Evolutionary conservation across 2,329 filamentous ascomycete species (phyloP).

Genomic region (Coleophoma eucalyptorum): DNA sequence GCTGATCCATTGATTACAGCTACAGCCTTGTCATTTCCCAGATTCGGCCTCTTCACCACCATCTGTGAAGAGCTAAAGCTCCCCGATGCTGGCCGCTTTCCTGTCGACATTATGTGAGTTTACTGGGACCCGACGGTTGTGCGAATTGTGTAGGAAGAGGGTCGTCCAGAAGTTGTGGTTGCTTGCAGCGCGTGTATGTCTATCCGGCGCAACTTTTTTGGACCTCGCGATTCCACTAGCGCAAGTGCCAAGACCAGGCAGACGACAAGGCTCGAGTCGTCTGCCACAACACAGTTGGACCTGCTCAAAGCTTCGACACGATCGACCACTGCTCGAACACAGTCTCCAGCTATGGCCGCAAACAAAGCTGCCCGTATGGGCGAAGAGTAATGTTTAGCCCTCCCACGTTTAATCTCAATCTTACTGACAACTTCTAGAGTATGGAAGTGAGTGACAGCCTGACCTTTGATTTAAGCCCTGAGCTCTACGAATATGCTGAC

Average conservation of each 20-base stretch:
- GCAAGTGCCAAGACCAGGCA: slow-evolving; percentile 1
- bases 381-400: slow-evolving; percentile 59
- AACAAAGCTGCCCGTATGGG: slow-evolving; percentile 66
- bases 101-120: slow-evolving; percentile 65
- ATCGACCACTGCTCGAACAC: too few species aligned
- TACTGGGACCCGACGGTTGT: not conserved
- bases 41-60: slow-evolving; percentile 85
- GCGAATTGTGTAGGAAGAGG: too few species aligned
- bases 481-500: not conserved
- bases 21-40: slow-evolving; percentile 46
- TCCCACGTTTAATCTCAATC: not conserved
- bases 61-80: slow-evolving; percentile 77
- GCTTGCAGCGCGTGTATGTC: too few species aligned
- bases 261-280: not conserved
- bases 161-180: too few species aligned
- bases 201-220: not conserved
- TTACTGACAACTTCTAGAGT: slow-evolving; percentile 26
- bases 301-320: too few species aligned
- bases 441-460: slow-evolving; percentile 29
- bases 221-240: not conserved
- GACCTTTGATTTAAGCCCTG: not conserved
- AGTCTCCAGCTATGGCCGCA: slow-evolving; percentile 42
- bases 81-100: slow-evolving; percentile 87
- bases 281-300: too few species aligned
- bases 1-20: slow-evolving; percentile 51